Base-by-base conservation (phyloP, 2,329 filamentous ascomycete species). In the Fusarium tanahbumbuense region DNA sequence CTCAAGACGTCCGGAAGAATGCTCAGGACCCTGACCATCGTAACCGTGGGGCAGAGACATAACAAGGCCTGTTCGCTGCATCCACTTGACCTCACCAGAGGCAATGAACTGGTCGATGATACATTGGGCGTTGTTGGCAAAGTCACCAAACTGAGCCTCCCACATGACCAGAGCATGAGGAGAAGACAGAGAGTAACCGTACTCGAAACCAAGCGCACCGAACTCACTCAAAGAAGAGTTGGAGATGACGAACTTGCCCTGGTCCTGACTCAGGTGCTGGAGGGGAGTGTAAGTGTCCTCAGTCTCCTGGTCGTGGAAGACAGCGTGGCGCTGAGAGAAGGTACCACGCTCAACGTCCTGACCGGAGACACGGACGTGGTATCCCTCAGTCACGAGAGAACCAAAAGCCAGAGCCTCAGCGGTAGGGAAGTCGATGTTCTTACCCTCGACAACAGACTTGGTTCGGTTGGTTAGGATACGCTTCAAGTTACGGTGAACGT, bases 281-380 rank as follows among this genome's bases (percentile, higher is more conserved):
- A 99, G 86, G 62, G 96, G 95, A 15, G 94, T 98, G 84, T 97
- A 97, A 8, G 94, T 97, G 73, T 88, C 87, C 84, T 99, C 96
- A 56, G 85, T 97, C 82, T 97, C 94, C 84, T 99, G 96, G 84
- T 99, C 96, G 82, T 99, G 96, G 81, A 99, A 91, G 67, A 99
- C 95, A 67, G 95, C 91, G 82, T 99, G 96, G 76, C 96, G 92
- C 85, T 99, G 96, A 47, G 96, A 98, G 86, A 99, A 99, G 66
- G 96, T 99, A 84, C 96, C 96, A 88, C 96, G 94, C 87, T 99
- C 96, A 68, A 99, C 96, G 85, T 99, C 96, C 86, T 99, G 96
- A 74, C 96, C 96, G 67, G 96, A 98, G 42, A 99, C 93, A 82
- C 96, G 93, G 76, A 99, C 94, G 80, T 99, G 96, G 83, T 98